Percentiles rank a stretch among this genome's conserved stretches.
Conservation (phyloP, 2,329 filamentous ascomycete genomes). For the Bertia moriformis region DNA sequence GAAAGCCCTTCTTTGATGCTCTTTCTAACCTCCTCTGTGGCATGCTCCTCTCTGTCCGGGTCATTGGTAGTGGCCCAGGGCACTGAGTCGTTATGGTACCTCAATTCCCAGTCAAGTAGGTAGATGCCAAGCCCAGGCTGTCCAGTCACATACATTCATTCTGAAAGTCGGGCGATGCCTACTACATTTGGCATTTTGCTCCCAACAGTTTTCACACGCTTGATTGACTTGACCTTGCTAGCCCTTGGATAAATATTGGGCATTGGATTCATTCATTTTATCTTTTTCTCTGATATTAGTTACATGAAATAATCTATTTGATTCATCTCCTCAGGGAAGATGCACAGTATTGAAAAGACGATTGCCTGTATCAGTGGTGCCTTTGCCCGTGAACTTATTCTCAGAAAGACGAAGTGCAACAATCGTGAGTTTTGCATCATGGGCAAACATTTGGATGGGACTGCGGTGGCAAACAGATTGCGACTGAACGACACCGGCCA, state of each 20-base stretch:
- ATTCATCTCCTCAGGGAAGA: constrained; percentile 13
- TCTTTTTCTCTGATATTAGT: no score
- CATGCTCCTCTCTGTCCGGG: no score
- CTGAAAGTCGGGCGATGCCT: no score
- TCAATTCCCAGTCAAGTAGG: constrained; percentile 8
- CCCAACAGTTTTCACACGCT: no score
- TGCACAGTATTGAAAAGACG: constrained; percentile 42
- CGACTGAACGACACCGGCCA: constrained; percentile 38
- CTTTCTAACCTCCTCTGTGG: not conserved
- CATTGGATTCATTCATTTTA: no score
- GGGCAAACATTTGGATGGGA: no score
- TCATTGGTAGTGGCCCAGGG: not conserved
- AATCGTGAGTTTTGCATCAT: no score
- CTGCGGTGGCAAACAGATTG: constrained; percentile 9
- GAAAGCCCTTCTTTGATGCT: no score
- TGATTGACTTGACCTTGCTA: no score
- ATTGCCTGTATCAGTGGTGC: constrained; percentile 41
- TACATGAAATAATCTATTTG: not conserved
- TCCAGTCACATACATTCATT: no score
- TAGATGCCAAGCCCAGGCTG: constrained; percentile 9
- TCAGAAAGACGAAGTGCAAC: constrained; percentile 38
- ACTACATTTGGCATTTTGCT: no score
- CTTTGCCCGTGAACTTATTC: constrained; percentile 37
- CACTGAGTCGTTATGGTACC: constrained; percentile 1
- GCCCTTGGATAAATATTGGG: no score